phyloP scores from a whole-genome alignment of 257 asterid species.

The Solanum neorickii region DNA sequence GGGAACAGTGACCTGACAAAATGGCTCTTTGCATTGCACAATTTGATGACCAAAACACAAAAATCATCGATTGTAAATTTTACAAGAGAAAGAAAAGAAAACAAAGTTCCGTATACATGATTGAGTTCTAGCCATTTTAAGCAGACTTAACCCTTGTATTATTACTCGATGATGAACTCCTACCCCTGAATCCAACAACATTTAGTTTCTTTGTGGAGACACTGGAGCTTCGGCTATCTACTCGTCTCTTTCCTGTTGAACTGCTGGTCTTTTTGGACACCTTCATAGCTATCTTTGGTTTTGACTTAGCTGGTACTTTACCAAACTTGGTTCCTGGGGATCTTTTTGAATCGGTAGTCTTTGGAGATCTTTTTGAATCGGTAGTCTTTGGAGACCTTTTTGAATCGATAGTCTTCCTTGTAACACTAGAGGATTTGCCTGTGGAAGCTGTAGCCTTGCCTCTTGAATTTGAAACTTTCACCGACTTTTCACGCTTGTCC shows the following conservation, averaged over 20 bases:
- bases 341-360: neutral
- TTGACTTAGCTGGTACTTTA: slow-evolving; percentile 22
- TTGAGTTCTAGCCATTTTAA: slow-evolving; percentile 9
- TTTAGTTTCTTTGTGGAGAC: slow-evolving; percentile 49
- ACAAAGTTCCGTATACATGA: neutral
- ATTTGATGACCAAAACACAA: neutral
- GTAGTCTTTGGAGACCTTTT: neutral
- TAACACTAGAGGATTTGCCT: slow-evolving; percentile 21
- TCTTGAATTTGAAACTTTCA: slow-evolving; percentile 31
- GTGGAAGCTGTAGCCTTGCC: slow-evolving; percentile 24
- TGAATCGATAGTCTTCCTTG: slow-evolving; percentile 19
- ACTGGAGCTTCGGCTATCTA: slow-evolving; percentile 18
- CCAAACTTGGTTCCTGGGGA: slow-evolving; percentile 15
- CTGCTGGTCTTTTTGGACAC: slow-evolving; percentile 21
- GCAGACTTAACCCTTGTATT: slow-evolving; percentile 20
- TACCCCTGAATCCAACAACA: slow-evolving; percentile 94
- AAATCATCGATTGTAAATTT: neutral
- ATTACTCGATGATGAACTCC: slow-evolving; percentile 30
- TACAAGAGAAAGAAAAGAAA: neutral
- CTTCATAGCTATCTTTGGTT: slow-evolving; percentile 21
- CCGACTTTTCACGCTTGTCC: slow-evolving; percentile 41
- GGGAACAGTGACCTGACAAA: neutral
- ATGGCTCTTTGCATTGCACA: neutral
- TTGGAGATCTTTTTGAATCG: neutral
- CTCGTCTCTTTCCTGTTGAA: slow-evolving; percentile 27